Evolutionary conservation across 331 rosid species (phyloP), one percentile per base, ranked within the genome.

Genomic region (Arachis monticola): DNA sequence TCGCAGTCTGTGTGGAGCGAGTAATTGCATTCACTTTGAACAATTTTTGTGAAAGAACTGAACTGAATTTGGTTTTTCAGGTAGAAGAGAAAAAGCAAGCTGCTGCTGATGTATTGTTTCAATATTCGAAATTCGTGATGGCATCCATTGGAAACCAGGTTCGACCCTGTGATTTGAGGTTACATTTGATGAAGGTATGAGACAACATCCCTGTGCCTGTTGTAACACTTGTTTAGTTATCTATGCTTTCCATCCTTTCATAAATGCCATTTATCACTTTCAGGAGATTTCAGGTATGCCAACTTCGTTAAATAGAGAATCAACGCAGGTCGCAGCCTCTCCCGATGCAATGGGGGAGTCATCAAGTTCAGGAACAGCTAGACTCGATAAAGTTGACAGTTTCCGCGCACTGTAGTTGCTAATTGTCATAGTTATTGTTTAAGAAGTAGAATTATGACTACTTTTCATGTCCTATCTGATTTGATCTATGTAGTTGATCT

Each of bases 321-420:
- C 96, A 35, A 32, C 85, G 35, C 95, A 86, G 51, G 70, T 80
- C 57, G 92, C 89, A 74, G 83, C 91, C n/a, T 92, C 99, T 71
- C 96, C 97, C 8, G 99, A 92, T 81, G 89, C 88, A 75, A 90
- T 94, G 96, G 96, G 92, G 0, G 97, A 92, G 77, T 94, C 97
- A 31, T 94, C 99, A 8, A 90, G 97, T 86, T 87, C 97, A 0
- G 96, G 99, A 70, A 92, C 97, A 38, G 87, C 90, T 65, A 86
- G 93, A 74, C 90, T 85, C 38, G 97, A 89, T 55, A 88, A 90
- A 63, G 67, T 80, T 3, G 92, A 87, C 77, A 90, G 89, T 76
- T 91, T 88, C 50, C 83, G 90, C 7, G 75, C 76, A 0, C 58
- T 79, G 6, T 88, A 84, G 84, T 62, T 84, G 52, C 67, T 10